Evolutionary conservation across 495 filamentous ascomycete species (phyloP), one percentile per base, ranked within the genome.

Genomic region (Podospora anserina): DNA sequence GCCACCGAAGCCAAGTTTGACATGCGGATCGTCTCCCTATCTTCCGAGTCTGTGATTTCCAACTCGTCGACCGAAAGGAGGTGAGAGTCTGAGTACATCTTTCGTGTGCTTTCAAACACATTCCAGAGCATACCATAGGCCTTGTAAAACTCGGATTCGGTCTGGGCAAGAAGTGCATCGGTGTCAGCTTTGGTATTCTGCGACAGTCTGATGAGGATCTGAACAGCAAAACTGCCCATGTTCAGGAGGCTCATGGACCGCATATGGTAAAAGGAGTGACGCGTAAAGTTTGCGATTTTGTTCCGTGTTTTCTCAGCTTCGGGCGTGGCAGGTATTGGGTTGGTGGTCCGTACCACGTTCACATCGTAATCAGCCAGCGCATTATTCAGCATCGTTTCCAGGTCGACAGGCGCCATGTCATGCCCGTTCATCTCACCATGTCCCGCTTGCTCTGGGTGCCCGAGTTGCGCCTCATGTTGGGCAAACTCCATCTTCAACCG

Each of bases 1-100:
- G 93, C 89, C 70, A 92, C 92, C 2, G 93, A 92, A 3, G 92
- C 93, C 64, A 97, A 81, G 70, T 97, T 97, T 2, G 92, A 90
- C 78, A 93, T 91, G 49, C 91, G 88, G 66, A 97, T 90, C 23
- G 90, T 90, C 63, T 91, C 90, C 23, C 91, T 81, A 68, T 93
- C 89, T 16, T 87, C 83, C 0, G 85, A 78, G 49, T 90, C 88
- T 9, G 83, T 83, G 63, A 95, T 86, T 49, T 92, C 89, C 4
- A 97, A 82, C 61, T 92, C 88, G 34, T 88, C 85, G 0, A 89
- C 83, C 30, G 96, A 87, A 58, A 97, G 92, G 0, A 90, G 86
- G 60, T 85, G 80, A 5, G 88, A 81, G 20, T 87, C 83, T 3
- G 88, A 92, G 74, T 96, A 96, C 3, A 92, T 84, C 67, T 88